These are phyloP conservation scores for Penicillium italicum DNA, from an alignment of 2,329 filamentous ascomycete genomes.

Conservation along the genomic window DNA sequence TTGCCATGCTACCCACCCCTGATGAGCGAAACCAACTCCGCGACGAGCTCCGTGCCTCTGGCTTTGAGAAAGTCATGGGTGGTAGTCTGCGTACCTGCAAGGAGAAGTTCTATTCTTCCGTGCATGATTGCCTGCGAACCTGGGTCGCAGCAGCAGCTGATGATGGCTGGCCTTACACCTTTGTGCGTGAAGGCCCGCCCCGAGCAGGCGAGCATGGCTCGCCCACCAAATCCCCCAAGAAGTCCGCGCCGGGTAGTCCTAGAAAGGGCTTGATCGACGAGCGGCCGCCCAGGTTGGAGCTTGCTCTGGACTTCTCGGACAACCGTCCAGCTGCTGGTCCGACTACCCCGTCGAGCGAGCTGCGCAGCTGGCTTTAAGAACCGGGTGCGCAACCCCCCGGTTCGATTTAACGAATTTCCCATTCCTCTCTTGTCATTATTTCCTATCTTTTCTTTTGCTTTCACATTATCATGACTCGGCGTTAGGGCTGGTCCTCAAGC, in stretches of 20 bases:
- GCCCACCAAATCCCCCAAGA: conserved; percentile 49
- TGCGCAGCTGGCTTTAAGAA: conserved; percentile 39
- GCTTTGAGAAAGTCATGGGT: conserved; percentile 88
- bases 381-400: conserved; percentile 1
- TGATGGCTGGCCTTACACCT: conserved; percentile 80
- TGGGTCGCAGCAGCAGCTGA: conserved; percentile 86
- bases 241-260: conserved; percentile 32
- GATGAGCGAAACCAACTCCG: conserved; percentile 74
- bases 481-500: conserved; percentile 14
- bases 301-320: conserved; percentile 37
- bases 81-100: conserved; percentile 84
- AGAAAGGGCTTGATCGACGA: conserved; percentile 49
- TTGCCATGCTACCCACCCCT: conserved; percentile 71
- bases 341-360: conserved; percentile 27
- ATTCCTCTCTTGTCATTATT: conserved; percentile 17
- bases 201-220: conserved; percentile 36
- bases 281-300: conserved; percentile 59
- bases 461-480: conserved; percentile 25
- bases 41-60: conserved; percentile 72
- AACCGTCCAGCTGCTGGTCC: conserved; percentile 19
- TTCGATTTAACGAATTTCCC: conserved; percentile 5
- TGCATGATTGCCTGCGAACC: conserved; percentile 82
- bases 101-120: conserved; percentile 91
- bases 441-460: conserved; percentile 11
- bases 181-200: conserved; percentile 61